Percentiles rank a stretch among this genome's conserved stretches.
Conservation (phyloP, 352 stramenopile species). For the Aphanomyces invadans region DNA sequence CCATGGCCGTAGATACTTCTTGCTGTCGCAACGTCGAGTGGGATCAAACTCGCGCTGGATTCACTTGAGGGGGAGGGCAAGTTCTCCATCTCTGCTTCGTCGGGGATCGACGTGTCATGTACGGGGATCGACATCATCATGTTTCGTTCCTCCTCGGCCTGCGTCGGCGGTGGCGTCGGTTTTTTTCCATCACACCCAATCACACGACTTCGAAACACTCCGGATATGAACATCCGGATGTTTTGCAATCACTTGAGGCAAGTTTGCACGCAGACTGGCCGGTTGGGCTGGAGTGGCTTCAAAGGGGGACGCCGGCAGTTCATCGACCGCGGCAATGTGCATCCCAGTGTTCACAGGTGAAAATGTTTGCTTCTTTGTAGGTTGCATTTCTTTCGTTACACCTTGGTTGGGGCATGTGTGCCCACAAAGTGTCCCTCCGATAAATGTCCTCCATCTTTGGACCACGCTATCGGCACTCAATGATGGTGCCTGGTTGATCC, state of each 20-base stretch:
- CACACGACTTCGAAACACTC: neutral
- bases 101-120: constrained; percentile 17
- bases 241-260: neutral
- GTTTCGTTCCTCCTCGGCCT: too few relatives aligned
- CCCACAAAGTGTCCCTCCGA: too few relatives aligned
- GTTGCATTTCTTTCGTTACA: too few relatives aligned
- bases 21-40: neutral
- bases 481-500: too few relatives aligned
- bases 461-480: too few relatives aligned
- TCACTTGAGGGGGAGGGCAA: constrained; percentile 10
- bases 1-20: constrained; percentile 8
- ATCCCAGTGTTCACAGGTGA: neutral
- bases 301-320: too few relatives aligned
- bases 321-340: too few relatives aligned
- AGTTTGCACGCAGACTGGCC: neutral
- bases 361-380: neutral
- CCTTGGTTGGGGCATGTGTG: too few relatives aligned
- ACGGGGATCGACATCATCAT: constrained; percentile 10
- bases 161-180: neutral
- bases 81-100: constrained; percentile 21
- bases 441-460: too few relatives aligned
- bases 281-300: too few relatives aligned
- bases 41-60: constrained; percentile 9
- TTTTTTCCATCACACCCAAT: constrained; percentile 2
- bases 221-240: neutral